A percentile compares a stretch with the other conserved stretches of the same genome.
These are phyloP conservation scores for Suillus tomentosus DNA, from an alignment of 768 basidiomycete genomes.

Conservation along the genomic window DNA sequence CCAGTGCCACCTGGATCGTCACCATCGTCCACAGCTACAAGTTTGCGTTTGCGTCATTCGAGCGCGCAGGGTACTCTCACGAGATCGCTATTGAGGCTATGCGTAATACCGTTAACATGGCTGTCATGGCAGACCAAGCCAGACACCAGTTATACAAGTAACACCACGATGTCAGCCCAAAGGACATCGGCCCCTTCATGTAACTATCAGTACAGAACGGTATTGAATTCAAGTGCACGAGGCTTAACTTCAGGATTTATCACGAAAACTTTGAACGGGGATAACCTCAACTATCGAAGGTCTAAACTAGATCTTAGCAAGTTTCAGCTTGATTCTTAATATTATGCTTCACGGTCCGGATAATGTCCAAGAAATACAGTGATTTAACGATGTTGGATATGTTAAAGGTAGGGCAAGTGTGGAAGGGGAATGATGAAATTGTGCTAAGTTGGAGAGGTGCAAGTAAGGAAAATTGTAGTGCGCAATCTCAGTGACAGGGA, in stretches of 20 bases:
- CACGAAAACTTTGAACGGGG: too few species aligned
- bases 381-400: neutral
- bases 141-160: too few species aligned
- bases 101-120: too few species aligned
- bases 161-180: too few species aligned
- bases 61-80: too few species aligned
- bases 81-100: too few species aligned
- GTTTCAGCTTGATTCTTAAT: neutral
- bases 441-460: slow-evolving; percentile 1
- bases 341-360: neutral
- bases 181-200: too few species aligned
- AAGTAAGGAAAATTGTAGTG: neutral
- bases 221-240: neutral
- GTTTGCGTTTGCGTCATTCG: too few species aligned
- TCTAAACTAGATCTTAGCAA: neutral
- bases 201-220: neutral
- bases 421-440: neutral
- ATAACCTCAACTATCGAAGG: neutral
- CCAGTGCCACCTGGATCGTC: too few species aligned
- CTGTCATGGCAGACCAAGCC: too few species aligned
- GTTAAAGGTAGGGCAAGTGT: slow-evolving; percentile 1
- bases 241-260: neutral
- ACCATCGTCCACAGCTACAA: too few species aligned
- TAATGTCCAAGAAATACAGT: slow-evolving; percentile 10
- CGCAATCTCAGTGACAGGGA: neutral